Percentiles rank a stretch among this genome's conserved stretches.
Evolutionary conservation across 176 grass and related monocot species (phyloP).

Genomic region (Oryza australiensis): DNA sequence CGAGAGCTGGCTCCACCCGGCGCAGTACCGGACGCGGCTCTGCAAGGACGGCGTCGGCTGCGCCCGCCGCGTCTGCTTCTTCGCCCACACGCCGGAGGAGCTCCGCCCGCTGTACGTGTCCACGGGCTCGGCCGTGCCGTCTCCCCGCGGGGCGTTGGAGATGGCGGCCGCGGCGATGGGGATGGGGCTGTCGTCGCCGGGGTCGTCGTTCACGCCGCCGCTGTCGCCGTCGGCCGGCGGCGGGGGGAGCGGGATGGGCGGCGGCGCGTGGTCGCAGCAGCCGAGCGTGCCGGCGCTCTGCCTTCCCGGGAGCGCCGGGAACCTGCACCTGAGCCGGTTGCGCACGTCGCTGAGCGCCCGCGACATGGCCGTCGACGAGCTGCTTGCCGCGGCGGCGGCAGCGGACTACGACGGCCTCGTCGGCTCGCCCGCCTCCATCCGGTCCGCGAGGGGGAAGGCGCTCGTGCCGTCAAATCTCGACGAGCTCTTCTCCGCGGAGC

Average conservation of each 20-base stretch:
- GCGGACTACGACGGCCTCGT: conserved; percentile 44
- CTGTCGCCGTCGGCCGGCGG: conserved; percentile 51
- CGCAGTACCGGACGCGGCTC: conserved; percentile 71
- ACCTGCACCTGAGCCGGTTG: conserved; percentile 51
- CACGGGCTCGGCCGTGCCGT: conserved; percentile 39
- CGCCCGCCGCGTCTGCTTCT: conserved; percentile 79
- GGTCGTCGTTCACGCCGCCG: conserved; percentile 56
- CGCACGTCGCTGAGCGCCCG: conserved; percentile 60
- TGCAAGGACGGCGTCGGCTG: conserved; percentile 73
- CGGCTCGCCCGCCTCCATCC: conserved; percentile 35
- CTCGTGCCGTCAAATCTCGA: conserved; percentile 56
- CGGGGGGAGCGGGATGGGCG: conserved; percentile 7
- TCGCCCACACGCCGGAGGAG: conserved; percentile 76
- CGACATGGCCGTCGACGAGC: conserved; percentile 47
- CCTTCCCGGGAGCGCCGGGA: conserved; percentile 47
- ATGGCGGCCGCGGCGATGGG: conserved; percentile 63
- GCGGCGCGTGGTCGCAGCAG: conserved; percentile 41
- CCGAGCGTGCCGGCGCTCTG: conserved; percentile 52
- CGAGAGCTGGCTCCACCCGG: conserved; percentile 88
- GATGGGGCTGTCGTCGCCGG: conserved; percentile 51
- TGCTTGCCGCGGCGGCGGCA: conserved; percentile 42
- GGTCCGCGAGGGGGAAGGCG: conserved; percentile 38
- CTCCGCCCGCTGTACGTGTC: conserved; percentile 63
- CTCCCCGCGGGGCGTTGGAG: conserved; percentile 48
- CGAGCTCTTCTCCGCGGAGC: conserved; percentile 50